These are phyloP conservation scores for Cyclostephanos tholiformis DNA, from an alignment of 108 stramenopile species.

Conservation along the genomic window DNA sequence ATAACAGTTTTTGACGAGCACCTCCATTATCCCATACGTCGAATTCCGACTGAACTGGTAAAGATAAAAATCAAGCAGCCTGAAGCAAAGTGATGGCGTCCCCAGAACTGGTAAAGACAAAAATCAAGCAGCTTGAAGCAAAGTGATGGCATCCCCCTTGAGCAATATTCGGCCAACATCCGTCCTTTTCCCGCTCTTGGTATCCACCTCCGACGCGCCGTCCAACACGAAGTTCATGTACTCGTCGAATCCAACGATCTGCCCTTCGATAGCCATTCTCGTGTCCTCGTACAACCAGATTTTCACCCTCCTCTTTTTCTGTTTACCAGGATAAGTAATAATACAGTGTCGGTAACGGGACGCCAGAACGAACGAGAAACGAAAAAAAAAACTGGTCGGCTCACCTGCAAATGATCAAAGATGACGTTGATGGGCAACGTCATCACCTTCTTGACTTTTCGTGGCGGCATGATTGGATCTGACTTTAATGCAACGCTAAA, in stretches of 20 bases:
- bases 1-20: no score
- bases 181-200: constrained; percentile 64
- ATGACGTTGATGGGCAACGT: constrained; percentile 97
- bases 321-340: not conserved
- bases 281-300: constrained; percentile 99
- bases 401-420: constrained; percentile 92
- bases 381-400: constrained; percentile 54
- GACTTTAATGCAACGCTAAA: not conserved
- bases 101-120: no score
- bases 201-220: constrained; percentile 92
- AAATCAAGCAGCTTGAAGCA: constrained; percentile 85
- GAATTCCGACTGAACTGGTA: no score
- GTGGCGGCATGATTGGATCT: constrained; percentile 59
- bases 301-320: constrained; percentile 91
- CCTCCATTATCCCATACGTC: no score
- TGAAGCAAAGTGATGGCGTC: constrained; percentile 97
- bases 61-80: constrained; percentile 64
- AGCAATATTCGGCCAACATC: constrained; percentile 93
- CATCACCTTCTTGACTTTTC: constrained; percentile 92
- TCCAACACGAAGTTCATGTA: constrained; percentile 90
- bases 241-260: constrained; percentile 95
- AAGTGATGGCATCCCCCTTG: constrained; percentile 98
- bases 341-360: constrained; percentile 1
- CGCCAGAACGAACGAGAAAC: constrained; percentile 26
- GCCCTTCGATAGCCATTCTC: constrained; percentile 94